phyloP scores from a whole-genome alignment of 177 flowering plant genomes.

The Vitis hybrid region DNA sequence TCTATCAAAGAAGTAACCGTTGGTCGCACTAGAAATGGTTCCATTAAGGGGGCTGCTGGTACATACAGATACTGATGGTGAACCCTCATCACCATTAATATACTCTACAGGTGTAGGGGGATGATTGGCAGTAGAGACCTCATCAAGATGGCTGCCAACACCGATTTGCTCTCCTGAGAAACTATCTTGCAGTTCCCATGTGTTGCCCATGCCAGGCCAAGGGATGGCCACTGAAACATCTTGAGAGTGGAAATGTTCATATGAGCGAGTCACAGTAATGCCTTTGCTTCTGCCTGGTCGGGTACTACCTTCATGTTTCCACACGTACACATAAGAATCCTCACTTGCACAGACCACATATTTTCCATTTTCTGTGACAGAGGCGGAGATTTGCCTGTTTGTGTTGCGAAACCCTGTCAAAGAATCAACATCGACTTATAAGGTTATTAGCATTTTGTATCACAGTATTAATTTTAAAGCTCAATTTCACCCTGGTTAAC shows the following conservation, averaged over 20 bases:
- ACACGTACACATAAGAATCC: constrained; percentile 87
- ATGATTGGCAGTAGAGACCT: constrained; percentile 43
- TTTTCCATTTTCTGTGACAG: constrained; percentile 79
- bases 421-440: constrained; percentile 1
- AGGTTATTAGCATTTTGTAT: too few relatives aligned
- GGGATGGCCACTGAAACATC: constrained; percentile 93
- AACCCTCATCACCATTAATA: constrained; percentile 31
- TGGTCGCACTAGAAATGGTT: constrained; percentile 53
- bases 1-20: constrained; percentile 68
- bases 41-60: constrained; percentile 56
- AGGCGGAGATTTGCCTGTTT: constrained; percentile 90
- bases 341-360: constrained; percentile 95
- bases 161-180: constrained; percentile 29
- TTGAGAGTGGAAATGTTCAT: constrained; percentile 86
- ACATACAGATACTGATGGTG: constrained; percentile 40
- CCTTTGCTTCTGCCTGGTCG: constrained; percentile 77
- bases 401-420: constrained; percentile 86
- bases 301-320: constrained; percentile 81
- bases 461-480: too few relatives aligned
- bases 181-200: constrained; percentile 36
- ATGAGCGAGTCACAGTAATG: constrained; percentile 66
- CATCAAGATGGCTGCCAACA: constrained; percentile 30
- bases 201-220: constrained; percentile 74
- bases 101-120: constrained; percentile 61
- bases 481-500: too few relatives aligned